phyloP scores from a whole-genome alignment of 2,329 filamentous ascomycete genomes.

The Macrophomina phaseolina region DNA sequence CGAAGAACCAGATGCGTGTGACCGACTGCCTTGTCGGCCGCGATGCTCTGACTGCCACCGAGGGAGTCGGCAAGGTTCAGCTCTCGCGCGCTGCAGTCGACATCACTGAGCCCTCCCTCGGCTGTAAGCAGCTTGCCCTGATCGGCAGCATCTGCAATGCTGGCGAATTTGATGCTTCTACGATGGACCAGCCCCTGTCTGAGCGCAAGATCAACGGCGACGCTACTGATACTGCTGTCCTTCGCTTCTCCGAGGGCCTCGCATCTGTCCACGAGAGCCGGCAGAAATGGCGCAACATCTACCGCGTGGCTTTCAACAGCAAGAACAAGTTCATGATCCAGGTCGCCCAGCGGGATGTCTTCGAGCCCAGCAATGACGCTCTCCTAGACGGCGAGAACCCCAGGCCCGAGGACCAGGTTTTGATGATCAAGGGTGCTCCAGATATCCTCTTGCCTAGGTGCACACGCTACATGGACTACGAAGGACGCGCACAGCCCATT shows the following conservation, averaged over 20 bases:
- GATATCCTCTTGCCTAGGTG: constrained; percentile 74
- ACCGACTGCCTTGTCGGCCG: constrained; percentile 69
- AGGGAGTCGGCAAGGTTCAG: constrained; percentile 24
- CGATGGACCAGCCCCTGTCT: constrained; percentile 62
- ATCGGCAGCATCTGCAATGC: constrained; percentile 74
- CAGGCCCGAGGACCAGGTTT: constrained; percentile 40
- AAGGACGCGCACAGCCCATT: constrained; percentile 61
- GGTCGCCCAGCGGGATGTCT: constrained; percentile 40
- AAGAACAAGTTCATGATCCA: constrained; percentile 84
- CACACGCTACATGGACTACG: constrained; percentile 60
- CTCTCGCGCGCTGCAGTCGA: constrained; percentile 25
- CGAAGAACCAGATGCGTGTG: constrained; percentile 73
- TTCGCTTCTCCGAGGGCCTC: constrained; percentile 72
- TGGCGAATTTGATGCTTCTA: constrained; percentile 73
- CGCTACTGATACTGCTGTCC: constrained; percentile 75
- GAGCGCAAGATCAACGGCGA: constrained; percentile 73
- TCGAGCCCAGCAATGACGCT: constrained; percentile 39
- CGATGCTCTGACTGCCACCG: constrained; percentile 34
- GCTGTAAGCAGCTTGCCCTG: constrained; percentile 61
- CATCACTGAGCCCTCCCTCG: constrained; percentile 50
- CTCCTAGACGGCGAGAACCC: constrained; percentile 31
- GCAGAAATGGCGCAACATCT: constrained; percentile 68
- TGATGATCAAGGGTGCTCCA: constrained; percentile 81
- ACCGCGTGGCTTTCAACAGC: constrained; percentile 72
- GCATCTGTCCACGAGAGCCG: constrained; percentile 65